phyloP scores from a whole-genome alignment of 805 yeast genomes.

The Candida krabiensis region DNA sequence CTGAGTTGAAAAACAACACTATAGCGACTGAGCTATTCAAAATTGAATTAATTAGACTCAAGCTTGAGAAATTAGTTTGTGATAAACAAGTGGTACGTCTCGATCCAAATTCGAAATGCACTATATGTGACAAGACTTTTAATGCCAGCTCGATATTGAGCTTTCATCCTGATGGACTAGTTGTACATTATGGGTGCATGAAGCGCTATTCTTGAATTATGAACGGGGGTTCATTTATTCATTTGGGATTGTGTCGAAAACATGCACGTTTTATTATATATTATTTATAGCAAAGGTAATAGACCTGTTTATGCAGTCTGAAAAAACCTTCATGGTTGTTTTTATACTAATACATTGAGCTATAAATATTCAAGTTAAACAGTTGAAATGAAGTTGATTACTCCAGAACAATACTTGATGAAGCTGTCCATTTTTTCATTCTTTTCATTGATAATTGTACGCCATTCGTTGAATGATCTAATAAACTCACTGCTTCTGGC shows the following conservation, averaged over 20 bases:
- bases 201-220: constrained; percentile 9
- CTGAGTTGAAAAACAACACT: constrained; percentile 39
- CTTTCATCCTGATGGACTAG: constrained; percentile 42
- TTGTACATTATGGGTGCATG: constrained; percentile 60
- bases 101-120: constrained; percentile 53
- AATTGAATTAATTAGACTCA: constrained; percentile 48
- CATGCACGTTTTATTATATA: too few relatives aligned
- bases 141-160: constrained; percentile 45
- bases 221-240: background rate
- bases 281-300: too few relatives aligned
- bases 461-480: constrained; percentile 51
- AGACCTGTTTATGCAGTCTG: too few relatives aligned
- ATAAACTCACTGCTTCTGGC: constrained; percentile 35
- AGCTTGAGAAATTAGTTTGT: constrained; percentile 38
- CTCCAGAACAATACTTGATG: constrained; percentile 80
- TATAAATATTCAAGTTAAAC: too few relatives aligned
- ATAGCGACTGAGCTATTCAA: constrained; percentile 52
- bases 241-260: too few relatives aligned
- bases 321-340: too few relatives aligned
- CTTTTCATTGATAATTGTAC: constrained; percentile 36
- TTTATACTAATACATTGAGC: too few relatives aligned
- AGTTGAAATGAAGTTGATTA: constrained; percentile 57
- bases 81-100: constrained; percentile 37
- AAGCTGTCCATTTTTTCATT: constrained; percentile 60
- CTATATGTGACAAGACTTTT: constrained; percentile 55